Conservation (phyloP, 192 early-diverging fungal species). For the Entophlyctis luteolus region DNA sequence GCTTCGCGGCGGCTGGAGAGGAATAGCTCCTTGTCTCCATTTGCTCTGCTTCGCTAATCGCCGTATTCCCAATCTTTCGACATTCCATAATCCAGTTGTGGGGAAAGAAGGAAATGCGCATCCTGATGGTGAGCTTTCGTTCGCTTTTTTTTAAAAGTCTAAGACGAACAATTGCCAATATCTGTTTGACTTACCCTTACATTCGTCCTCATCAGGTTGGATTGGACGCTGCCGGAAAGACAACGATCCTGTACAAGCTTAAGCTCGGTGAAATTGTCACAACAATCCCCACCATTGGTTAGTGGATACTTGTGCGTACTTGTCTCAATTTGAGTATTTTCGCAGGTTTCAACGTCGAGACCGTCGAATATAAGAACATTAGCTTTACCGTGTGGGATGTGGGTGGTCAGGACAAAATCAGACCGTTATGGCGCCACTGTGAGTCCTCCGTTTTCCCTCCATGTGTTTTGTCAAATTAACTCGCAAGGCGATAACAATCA, state of each 20-base stretch:
- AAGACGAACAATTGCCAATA: neutral
- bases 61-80: neutral
- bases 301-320: constrained; percentile 36
- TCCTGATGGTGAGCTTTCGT: constrained; percentile 72
- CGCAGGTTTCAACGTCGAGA: constrained; percentile 95
- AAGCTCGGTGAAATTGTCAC: constrained; percentile 98
- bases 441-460: constrained; percentile 22
- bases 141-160: neutral
- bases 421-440: constrained; percentile 97
- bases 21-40: neutral
- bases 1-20: neutral
- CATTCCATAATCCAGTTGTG: constrained; percentile 47
- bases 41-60: too few species aligned
- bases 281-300: constrained; percentile 97
- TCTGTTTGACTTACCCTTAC: neutral
- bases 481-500: neutral
- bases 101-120: constrained; percentile 93
- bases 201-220: constrained; percentile 19
- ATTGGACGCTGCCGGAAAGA: constrained; percentile 65
- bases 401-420: constrained; percentile 97
- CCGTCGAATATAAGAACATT: constrained; percentile 97
- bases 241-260: constrained; percentile 98
- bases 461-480: neutral
- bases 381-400: constrained; percentile 98
- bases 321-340: constrained; percentile 20